These are phyloP conservation scores for Xylaria sp. DNA, from an alignment of 2,329 filamentous ascomycete species.

Conservation along the genomic window DNA sequence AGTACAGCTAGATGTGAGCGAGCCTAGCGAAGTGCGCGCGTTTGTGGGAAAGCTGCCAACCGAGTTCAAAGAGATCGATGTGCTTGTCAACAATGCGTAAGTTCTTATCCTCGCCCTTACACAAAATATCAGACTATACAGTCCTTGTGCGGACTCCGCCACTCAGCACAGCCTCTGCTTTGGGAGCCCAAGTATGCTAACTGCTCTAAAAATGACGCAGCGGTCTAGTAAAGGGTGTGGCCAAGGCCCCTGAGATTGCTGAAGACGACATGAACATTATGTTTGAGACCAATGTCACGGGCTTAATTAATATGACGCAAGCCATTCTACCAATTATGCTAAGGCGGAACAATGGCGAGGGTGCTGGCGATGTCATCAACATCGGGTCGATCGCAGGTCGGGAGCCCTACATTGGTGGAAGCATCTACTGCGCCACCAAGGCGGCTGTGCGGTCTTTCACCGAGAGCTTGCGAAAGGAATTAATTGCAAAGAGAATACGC, in stretches of 20 bases:
- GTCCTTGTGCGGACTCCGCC: not conserved
- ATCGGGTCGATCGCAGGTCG: constrained; percentile 4
- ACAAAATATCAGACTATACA: not conserved
- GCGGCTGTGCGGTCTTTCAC: constrained; percentile 11
- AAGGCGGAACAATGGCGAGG: constrained; percentile 4
- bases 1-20: not conserved
- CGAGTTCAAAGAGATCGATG: constrained; percentile 8
- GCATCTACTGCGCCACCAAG: constrained; percentile 6
- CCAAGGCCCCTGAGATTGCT: constrained; percentile 4
- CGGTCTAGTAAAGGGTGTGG: constrained; percentile 6
- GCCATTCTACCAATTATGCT: constrained; percentile 8
- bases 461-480: constrained; percentile 3
- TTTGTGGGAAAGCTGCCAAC: not conserved
- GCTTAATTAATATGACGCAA: constrained; percentile 8
- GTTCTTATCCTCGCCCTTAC: not conserved
- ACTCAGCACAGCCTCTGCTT: not conserved
- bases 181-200: constrained; percentile 1
- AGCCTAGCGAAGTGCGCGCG: not conserved
- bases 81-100: constrained; percentile 11
- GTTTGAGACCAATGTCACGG: constrained; percentile 11
- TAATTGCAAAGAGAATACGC: constrained; percentile 5
- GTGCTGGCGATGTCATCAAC: constrained; percentile 9
- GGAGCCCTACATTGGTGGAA: not conserved
- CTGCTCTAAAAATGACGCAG: not conserved
- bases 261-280: constrained; percentile 6